These are phyloP conservation scores for Diaporthe citri DNA, from an alignment of 2,329 filamentous ascomycete genomes.

Conservation along the genomic window DNA sequence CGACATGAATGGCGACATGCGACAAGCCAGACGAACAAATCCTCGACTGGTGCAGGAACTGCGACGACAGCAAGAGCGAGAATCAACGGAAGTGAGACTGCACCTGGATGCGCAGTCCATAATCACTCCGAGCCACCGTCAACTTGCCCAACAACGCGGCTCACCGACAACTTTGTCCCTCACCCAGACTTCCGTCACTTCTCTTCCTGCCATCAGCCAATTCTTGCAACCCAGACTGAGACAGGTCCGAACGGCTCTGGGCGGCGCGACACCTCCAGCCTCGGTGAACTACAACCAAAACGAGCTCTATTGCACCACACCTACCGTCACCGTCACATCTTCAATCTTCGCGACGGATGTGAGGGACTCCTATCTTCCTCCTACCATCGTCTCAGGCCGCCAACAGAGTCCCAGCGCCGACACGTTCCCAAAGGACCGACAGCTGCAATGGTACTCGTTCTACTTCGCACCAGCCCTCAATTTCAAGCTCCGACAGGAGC, in stretches of 20 bases:
- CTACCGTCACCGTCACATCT: slow-evolving; percentile 53
- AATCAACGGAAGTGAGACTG: slow-evolving; percentile 48
- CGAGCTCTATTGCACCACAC: slow-evolving; percentile 42
- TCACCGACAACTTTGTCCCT: neutral
- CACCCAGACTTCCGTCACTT: slow-evolving; percentile 11
- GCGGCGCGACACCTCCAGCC: slow-evolving; percentile 41
- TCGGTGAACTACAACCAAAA: slow-evolving; percentile 56
- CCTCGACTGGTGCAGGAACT: neutral
- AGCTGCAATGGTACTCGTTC: slow-evolving; percentile 54
- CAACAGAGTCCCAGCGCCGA: slow-evolving; percentile 56
- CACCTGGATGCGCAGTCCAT: slow-evolving; percentile 47
- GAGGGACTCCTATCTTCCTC: slow-evolving; percentile 48
- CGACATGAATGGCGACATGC: slow-evolving; percentile 47
- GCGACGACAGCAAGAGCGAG: slow-evolving; percentile 32
- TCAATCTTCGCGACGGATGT: slow-evolving; percentile 53
- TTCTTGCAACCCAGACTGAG: slow-evolving; percentile 1
- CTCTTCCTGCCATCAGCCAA: slow-evolving; percentile 27
- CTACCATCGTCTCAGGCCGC: slow-evolving; percentile 51
- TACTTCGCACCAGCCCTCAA: slow-evolving; percentile 54
- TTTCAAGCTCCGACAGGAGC: slow-evolving; percentile 55
- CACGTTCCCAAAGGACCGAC: slow-evolving; percentile 51
- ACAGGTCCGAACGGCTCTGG: neutral
- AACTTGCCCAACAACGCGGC: neutral
- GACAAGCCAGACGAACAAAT: neutral
- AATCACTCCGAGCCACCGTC: neutral